Percentiles rank a stretch among this genome's conserved stretches.
phyloP scores from a whole-genome alignment of 1,284 basidiomycete genomes.

The Marasmius tenuissimus region DNA sequence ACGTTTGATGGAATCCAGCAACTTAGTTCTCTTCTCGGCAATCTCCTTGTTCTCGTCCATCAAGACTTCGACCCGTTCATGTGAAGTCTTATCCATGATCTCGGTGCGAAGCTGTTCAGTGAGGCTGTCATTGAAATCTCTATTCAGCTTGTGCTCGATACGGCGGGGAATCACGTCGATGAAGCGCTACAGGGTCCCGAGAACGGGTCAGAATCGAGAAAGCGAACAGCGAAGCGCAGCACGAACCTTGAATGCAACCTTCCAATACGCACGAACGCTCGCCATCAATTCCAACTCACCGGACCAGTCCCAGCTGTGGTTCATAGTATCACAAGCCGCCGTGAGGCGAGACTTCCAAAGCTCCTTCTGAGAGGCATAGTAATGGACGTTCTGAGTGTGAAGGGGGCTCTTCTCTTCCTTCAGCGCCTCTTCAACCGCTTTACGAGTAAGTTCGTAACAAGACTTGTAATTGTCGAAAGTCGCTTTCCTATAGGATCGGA shows the following conservation, averaged over 20 bases:
- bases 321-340: background rate
- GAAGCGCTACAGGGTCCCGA: slow-evolving; percentile 40
- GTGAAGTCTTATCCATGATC: slow-evolving; percentile 26
- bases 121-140: slow-evolving; percentile 36
- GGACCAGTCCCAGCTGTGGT: slow-evolving; percentile 18
- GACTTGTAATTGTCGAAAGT: background rate
- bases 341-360: slow-evolving; percentile 3
- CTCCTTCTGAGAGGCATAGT: background rate
- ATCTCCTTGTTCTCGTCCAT: slow-evolving; percentile 10
- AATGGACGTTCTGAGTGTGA: slow-evolving; percentile 11
- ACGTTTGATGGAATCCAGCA: slow-evolving; percentile 8
- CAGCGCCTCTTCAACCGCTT: slow-evolving; percentile 3
- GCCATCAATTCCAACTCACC: slow-evolving; percentile 51
- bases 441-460: slow-evolving; percentile 1
- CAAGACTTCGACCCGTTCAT: slow-evolving; percentile 8
- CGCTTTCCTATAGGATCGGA: background rate
- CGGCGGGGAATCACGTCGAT: slow-evolving; percentile 51
- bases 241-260: slow-evolving; percentile 14
- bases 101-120: slow-evolving; percentile 38
- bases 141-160: slow-evolving; percentile 51
- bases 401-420: slow-evolving; percentile 8
- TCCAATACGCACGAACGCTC: slow-evolving; percentile 52
- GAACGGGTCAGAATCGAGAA: background rate
- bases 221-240: background rate
- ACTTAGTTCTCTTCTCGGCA: background rate